Percentiles rank a stretch among this genome's conserved stretches.
These are phyloP conservation scores for Pogostemon cablin DNA, from an alignment of 257 asterid species.

Conservation along the genomic window DNA sequence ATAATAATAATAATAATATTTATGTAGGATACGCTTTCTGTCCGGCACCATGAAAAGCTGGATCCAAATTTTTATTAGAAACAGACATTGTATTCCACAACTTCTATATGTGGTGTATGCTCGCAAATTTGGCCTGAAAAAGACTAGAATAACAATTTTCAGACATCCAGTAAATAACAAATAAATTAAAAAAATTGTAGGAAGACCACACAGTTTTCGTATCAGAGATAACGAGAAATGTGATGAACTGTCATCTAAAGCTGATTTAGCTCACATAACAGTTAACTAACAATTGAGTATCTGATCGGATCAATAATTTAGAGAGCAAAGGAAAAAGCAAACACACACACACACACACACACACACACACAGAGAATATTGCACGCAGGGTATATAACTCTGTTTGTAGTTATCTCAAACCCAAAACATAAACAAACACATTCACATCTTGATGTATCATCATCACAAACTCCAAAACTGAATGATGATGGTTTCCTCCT, in stretches of 20 bases:
- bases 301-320: conserved; percentile 4
- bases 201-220: conserved; percentile 8
- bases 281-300: conserved; percentile 13
- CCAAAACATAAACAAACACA: background rate
- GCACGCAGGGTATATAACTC: background rate
- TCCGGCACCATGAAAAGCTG: conserved; percentile 96
- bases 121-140: conserved; percentile 47
- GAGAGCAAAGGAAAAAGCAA: conserved; percentile 2
- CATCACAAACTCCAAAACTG: conserved; percentile 11
- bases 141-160: conserved; percentile 3
- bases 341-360: background rate
- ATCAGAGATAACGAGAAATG: conserved; percentile 14
- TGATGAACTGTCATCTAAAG: conserved; percentile 15
- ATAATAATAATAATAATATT: conserved; percentile 3
- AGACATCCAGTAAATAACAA: conserved; percentile 25
- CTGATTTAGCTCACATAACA: conserved; percentile 4
- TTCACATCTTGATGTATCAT: background rate
- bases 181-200: conserved; percentile 14
- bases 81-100: conserved; percentile 66
- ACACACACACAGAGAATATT: background rate
- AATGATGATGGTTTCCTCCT: background rate
- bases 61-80: conserved; percentile 89
- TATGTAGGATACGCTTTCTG: conserved; percentile 90
- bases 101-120: conserved; percentile 25
- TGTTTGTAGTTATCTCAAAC: background rate